These are phyloP conservation scores for Bacidia rubella DNA, from an alignment of 495 filamentous ascomycete species.

Conservation along the genomic window DNA sequence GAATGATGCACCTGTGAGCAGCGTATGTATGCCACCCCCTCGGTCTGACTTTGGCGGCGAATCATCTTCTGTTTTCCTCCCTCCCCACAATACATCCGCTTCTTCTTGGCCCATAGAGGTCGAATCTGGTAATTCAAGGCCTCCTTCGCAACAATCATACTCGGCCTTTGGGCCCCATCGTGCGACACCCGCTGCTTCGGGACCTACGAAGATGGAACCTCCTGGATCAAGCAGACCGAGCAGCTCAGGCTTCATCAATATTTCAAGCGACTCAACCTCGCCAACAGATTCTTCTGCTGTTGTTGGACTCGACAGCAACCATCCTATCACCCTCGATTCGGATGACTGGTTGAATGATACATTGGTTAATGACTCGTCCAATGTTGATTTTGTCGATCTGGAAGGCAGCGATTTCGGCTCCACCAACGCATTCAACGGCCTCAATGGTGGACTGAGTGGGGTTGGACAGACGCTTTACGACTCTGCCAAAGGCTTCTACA, in stretches of 20 bases:
- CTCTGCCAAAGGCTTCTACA: constrained; percentile 10
- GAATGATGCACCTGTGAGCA: too few relatives aligned
- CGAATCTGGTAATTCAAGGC: too few relatives aligned
- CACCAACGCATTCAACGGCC: not conserved
- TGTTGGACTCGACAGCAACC: not conserved
- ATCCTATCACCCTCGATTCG: constrained; percentile 3
- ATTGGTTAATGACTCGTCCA: constrained; percentile 2
- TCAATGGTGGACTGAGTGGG: too few relatives aligned
- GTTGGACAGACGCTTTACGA: constrained; percentile 7
- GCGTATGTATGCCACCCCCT: too few relatives aligned
- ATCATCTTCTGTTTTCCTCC: too few relatives aligned
- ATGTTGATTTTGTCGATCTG: not conserved
- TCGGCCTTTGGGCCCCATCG: too few relatives aligned
- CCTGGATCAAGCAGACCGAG: not conserved
- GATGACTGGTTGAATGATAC: not conserved
- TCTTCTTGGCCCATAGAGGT: too few relatives aligned
- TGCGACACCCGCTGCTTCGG: not conserved
- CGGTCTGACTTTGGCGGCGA: too few relatives aligned
- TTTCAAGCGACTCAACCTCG: not conserved
- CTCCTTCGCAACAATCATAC: too few relatives aligned
- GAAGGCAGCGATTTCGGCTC: too few relatives aligned
- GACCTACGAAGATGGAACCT: not conserved
- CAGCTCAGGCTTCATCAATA: not conserved
- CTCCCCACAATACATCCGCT: too few relatives aligned
- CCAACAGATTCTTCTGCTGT: not conserved